Conservation (phyloP, 169 alveolate species). For the Plasmodium cynomolgi region DNA sequence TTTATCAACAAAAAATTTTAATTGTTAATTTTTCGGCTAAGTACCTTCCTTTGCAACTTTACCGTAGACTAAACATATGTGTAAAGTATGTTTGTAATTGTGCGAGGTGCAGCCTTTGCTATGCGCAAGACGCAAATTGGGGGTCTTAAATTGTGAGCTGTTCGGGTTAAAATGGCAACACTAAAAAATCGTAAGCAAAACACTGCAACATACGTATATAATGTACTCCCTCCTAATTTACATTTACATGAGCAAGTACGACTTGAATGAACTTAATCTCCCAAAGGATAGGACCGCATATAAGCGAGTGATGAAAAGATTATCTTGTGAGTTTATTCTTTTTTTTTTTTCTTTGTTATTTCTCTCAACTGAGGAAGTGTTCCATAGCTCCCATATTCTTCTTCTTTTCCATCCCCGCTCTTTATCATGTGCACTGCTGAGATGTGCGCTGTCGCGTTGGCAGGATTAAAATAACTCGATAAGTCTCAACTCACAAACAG, state of each 20-base stretch:
- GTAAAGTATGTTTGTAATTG: not conserved
- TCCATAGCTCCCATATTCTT: not conserved
- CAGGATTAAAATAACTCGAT: not conserved
- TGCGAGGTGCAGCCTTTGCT: not conserved
- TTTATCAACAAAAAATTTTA: not conserved
- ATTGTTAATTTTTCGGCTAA: not conserved
- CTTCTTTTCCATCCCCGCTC: not conserved
- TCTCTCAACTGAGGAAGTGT: not conserved
- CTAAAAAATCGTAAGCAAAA: not conserved
- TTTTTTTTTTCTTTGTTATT: not conserved
- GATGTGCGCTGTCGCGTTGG: not conserved
- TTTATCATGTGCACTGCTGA: not conserved
- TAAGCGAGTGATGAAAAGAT: not conserved
- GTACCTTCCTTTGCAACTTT: not conserved
- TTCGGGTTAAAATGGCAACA: not conserved
- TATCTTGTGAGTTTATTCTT: not conserved
- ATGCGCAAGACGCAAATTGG: not conserved
- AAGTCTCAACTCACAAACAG: not conserved
- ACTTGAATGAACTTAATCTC: not conserved
- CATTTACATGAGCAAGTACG: not conserved
- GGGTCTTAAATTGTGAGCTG: not conserved
- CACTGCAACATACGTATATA: not conserved
- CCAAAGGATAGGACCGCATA: not conserved
- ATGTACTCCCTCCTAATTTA: not conserved
- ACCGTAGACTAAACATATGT: not conserved